A percentile compares a stretch with the other conserved stretches of the same genome.
phyloP scores from a whole-genome alignment of 257 asterid species.

The Solanum stenotomum region DNA sequence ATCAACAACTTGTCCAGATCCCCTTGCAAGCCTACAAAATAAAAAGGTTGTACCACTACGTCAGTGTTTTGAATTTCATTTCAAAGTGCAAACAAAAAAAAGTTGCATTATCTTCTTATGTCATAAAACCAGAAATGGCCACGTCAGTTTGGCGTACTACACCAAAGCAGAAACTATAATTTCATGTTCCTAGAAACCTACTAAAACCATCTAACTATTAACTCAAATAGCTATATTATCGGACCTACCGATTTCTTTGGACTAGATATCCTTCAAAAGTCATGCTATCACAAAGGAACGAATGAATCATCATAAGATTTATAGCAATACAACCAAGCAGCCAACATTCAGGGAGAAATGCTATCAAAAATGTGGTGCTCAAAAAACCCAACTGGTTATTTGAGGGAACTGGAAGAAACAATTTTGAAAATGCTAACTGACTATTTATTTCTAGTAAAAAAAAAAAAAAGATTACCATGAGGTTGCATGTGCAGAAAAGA shows the following conservation, averaged over 20 bases:
- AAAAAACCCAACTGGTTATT: background rate
- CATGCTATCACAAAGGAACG: background rate
- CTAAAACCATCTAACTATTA: background rate
- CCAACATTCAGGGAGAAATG: background rate
- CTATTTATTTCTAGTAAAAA: background rate
- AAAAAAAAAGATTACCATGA: background rate
- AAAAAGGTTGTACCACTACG: background rate
- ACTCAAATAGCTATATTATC: background rate
- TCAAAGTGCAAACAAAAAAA: background rate
- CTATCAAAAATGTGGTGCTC: background rate
- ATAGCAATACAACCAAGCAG: background rate
- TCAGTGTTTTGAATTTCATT: background rate
- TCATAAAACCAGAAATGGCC: background rate
- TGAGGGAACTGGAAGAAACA: background rate
- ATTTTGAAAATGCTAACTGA: background rate
- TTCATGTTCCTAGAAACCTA: background rate
- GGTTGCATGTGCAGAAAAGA: background rate
- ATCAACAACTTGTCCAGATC: conserved; percentile 42
- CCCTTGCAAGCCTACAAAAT: conserved; percentile 38
- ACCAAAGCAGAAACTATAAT: background rate
- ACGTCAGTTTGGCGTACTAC: background rate
- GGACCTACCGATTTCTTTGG: background rate
- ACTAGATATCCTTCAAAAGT: background rate
- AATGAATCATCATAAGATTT: background rate
- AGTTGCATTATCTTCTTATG: background rate